Evolutionary conservation across 257 asterid genomes (phyloP).

Genomic region (Fraxinus quadrangulata): DNA sequence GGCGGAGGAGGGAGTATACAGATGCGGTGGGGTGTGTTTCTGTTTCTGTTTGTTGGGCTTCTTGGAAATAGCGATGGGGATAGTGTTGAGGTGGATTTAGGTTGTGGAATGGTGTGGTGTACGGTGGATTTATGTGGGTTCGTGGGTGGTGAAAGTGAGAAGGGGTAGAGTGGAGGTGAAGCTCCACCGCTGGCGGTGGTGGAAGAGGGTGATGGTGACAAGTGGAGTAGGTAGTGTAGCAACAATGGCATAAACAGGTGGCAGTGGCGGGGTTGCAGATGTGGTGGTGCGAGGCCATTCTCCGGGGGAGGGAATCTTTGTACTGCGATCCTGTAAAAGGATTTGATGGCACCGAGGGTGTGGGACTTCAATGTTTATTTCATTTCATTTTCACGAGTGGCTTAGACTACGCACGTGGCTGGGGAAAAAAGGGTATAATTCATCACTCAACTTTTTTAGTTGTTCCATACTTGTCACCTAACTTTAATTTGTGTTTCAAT

Average conservation of each 20-base stretch:
- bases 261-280: slow-evolving; percentile 33
- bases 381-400: background rate
- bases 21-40: slow-evolving; percentile 39
- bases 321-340: background rate
- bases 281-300: slow-evolving; percentile 64
- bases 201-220: slow-evolving; percentile 31
- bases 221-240: slow-evolving; percentile 29
- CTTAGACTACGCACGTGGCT: slow-evolving; percentile 1
- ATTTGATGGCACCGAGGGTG: slow-evolving; percentile 5
- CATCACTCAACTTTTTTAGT: no score
- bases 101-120: slow-evolving; percentile 20
- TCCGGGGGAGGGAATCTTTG: slow-evolving; percentile 27
- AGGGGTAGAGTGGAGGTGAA: slow-evolving; percentile 24
- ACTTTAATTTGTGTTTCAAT: no score
- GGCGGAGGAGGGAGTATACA: slow-evolving; percentile 55
- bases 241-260: slow-evolving; percentile 32
- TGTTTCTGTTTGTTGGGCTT: slow-evolving; percentile 24
- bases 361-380: no score
- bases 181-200: slow-evolving; percentile 38
- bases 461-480: no score
- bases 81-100: slow-evolving; percentile 26
- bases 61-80: slow-evolving; percentile 17
- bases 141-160: slow-evolving; percentile 32
- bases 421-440: background rate
- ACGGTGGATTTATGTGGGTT: slow-evolving; percentile 24